phyloP scores from a whole-genome alignment of 805 yeast species.

The Hemisphaericaspora nanyangensis region DNA sequence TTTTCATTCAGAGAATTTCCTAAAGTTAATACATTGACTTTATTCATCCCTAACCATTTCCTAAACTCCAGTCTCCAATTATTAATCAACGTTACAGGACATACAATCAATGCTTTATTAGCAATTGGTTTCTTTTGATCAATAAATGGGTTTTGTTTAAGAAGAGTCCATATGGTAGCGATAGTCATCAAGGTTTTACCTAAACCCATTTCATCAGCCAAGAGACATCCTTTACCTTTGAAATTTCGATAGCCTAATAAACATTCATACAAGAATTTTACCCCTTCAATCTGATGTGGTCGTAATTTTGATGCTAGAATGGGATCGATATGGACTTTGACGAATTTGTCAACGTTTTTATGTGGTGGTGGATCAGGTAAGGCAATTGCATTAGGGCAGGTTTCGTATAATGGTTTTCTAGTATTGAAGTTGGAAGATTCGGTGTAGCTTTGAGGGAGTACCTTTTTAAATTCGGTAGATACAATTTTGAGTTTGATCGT shows the following conservation, averaged over 20 bases:
- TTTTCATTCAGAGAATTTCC: conserved; percentile 51
- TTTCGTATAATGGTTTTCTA: conserved; percentile 3
- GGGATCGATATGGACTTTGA: conserved; percentile 42
- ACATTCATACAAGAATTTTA: conserved; percentile 75
- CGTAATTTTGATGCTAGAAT: conserved; percentile 51
- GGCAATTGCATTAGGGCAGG: conserved; percentile 2
- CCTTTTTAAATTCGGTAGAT: conserved; percentile 1
- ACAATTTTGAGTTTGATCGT: conserved; percentile 7
- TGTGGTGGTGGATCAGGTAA: conserved; percentile 6
- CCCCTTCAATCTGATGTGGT: conserved; percentile 85
- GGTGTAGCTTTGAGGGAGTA: conserved; percentile 3
- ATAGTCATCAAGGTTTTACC: conserved; percentile 76
- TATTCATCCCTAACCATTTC: conserved; percentile 76
- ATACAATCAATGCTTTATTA: conserved; percentile 69
- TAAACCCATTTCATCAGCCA: conserved; percentile 98
- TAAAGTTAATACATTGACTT: conserved; percentile 63
- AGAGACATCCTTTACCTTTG: conserved; percentile 63
- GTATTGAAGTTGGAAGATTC: not conserved
- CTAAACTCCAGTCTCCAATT: conserved; percentile 88
- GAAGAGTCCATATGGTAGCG: conserved; percentile 75
- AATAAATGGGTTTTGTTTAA: conserved; percentile 56
- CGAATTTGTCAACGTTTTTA: not conserved
- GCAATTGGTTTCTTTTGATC: conserved; percentile 31
- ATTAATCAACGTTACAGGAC: conserved; percentile 84
- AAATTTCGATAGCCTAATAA: conserved; percentile 62